phyloP scores from a whole-genome alignment of 768 basidiomycete genomes.

The Boletus coccyginus region DNA sequence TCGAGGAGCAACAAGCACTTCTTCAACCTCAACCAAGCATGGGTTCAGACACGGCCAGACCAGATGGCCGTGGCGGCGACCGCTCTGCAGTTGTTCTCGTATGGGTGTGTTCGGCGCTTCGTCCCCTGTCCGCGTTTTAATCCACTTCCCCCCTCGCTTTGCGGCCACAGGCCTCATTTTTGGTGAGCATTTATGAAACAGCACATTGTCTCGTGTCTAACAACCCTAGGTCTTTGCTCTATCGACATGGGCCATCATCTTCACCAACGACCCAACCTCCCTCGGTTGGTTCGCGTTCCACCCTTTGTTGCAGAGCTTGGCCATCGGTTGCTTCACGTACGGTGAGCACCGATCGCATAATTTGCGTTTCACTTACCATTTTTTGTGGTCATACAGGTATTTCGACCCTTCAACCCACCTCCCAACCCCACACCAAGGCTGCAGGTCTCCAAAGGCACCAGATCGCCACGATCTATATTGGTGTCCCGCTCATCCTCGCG shows the following conservation, averaged over 20 bases:
- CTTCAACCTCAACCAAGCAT: constrained; percentile 12
- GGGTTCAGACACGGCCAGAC: constrained; percentile 29
- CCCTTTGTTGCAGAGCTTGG: constrained; percentile 59
- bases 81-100: constrained; percentile 31
- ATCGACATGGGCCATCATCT: constrained; percentile 45
- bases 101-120: constrained; percentile 32
- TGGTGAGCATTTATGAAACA: constrained; percentile 8
- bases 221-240: constrained; percentile 38
- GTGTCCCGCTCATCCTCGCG: constrained; percentile 53
- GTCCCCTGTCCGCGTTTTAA: neutral
- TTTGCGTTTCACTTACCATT: neutral
- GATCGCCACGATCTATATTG: constrained; percentile 51
- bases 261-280: constrained; percentile 42
- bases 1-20: constrained; percentile 16
- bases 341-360: constrained; percentile 41
- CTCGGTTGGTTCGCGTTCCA: constrained; percentile 67
- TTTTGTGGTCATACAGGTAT: constrained; percentile 46
- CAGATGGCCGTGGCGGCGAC: constrained; percentile 41
- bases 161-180: constrained; percentile 11
- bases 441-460: constrained; percentile 73
- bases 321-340: constrained; percentile 55
- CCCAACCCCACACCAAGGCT: constrained; percentile 60
- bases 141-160: neutral
- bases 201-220: constrained; percentile 1
- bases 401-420: constrained; percentile 72